Evolutionary conservation across 176 grass and related monocot genomes (phyloP).

Genomic region (Calamus simplicifolius): DNA sequence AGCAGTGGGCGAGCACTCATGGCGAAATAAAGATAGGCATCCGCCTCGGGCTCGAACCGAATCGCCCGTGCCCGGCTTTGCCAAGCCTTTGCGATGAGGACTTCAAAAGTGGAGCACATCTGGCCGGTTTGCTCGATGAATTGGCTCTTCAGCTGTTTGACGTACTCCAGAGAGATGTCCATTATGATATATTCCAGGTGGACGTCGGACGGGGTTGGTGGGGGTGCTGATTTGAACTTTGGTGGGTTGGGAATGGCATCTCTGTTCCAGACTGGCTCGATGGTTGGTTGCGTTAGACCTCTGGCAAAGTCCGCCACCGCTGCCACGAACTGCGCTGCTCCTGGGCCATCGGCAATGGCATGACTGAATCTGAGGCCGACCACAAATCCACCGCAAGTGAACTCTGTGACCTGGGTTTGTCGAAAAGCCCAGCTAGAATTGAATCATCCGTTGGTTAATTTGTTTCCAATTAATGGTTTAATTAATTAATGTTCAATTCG

Average conservation of each 20-base stretch:
- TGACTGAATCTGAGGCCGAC: slow-evolving; percentile 81
- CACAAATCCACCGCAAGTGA: slow-evolving; percentile 78
- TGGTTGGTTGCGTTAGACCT: slow-evolving; percentile 15
- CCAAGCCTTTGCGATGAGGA: slow-evolving; percentile 84
- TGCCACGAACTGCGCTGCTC: slow-evolving; percentile 73
- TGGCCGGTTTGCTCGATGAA: slow-evolving; percentile 43
- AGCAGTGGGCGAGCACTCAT: slow-evolving; percentile 66
- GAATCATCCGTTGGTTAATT: too few species aligned
- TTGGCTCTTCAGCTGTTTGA: slow-evolving; percentile 64
- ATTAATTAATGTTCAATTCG: too few species aligned
- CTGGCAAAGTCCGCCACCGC: slow-evolving; percentile 57
- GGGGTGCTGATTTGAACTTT: slow-evolving; percentile 30
- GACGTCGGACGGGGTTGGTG: slow-evolving; percentile 29
- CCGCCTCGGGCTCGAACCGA: slow-evolving; percentile 17
- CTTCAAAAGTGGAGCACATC: slow-evolving; percentile 72
- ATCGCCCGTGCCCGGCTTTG: slow-evolving; percentile 53
- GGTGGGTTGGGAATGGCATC: slow-evolving; percentile 56
- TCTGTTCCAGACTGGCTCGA: slow-evolving; percentile 48
- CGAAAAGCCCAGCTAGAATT: neutral
- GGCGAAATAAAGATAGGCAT: slow-evolving; percentile 62
- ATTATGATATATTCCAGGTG: slow-evolving; percentile 59
- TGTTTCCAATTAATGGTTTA: too few species aligned
- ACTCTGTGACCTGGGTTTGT: slow-evolving; percentile 69
- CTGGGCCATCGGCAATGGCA: slow-evolving; percentile 53
- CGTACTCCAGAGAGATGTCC: slow-evolving; percentile 68